These are phyloP conservation scores for Monosporascus sp. DNA, from an alignment of 2,329 filamentous ascomycete genomes.

Conservation along the genomic window DNA sequence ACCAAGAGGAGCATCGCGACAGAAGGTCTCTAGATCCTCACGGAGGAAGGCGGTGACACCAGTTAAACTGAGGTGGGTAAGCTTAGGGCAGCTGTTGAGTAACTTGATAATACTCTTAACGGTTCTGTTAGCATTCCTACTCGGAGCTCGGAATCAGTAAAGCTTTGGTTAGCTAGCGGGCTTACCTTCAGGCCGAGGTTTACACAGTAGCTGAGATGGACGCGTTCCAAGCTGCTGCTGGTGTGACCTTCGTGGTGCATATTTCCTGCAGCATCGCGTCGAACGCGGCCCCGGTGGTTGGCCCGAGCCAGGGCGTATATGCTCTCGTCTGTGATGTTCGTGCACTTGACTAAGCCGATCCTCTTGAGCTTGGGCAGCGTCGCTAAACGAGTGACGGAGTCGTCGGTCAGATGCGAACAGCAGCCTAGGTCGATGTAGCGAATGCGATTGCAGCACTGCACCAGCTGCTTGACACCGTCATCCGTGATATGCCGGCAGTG, in stretches of 20 bases:
- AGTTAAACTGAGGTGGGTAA: slow-evolving; percentile 92
- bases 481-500: slow-evolving; percentile 93
- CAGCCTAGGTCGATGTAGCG: slow-evolving; percentile 98
- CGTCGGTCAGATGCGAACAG: slow-evolving; percentile 82
- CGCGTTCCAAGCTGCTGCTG: slow-evolving; percentile 76
- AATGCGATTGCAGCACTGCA: slow-evolving; percentile 84
- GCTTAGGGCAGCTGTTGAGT: slow-evolving; percentile 82
- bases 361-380: slow-evolving; percentile 87
- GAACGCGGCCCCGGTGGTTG: slow-evolving; percentile 47
- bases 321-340: slow-evolving; percentile 81
- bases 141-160: not conserved
- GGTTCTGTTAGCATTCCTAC: slow-evolving; percentile 25
- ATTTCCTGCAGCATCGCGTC: slow-evolving; percentile 44
- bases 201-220: slow-evolving; percentile 93
- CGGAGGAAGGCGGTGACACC: slow-evolving; percentile 87
- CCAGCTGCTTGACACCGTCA: slow-evolving; percentile 75
- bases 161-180: slow-evolving; percentile 46
- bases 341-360: slow-evolving; percentile 92
- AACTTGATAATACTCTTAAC: slow-evolving; percentile 79
- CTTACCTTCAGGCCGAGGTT: slow-evolving; percentile 75
- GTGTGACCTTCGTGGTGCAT: slow-evolving; percentile 49
- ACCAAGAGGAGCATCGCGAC: slow-evolving; percentile 76
- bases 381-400: slow-evolving; percentile 77
- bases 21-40: slow-evolving; percentile 78
- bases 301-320: slow-evolving; percentile 78